Conservation (phyloP, 2,329 filamentous ascomycete genomes). For the Neophaeococcomyces mojaviensis region DNA sequence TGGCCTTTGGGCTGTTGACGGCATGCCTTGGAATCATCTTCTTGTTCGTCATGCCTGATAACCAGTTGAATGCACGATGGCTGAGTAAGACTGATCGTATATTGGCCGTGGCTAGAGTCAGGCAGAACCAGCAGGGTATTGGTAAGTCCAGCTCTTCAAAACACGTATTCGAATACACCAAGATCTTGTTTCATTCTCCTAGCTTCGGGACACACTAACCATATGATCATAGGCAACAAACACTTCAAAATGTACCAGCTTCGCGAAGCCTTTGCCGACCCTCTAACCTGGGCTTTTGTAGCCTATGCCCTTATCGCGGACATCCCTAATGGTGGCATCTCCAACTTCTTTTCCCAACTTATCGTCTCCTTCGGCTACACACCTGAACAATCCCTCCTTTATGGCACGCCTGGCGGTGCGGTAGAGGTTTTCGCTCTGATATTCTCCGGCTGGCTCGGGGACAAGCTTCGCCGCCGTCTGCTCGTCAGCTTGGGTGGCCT, state of each 20-base stretch:
- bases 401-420: constrained; percentile 58
- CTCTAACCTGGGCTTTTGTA: constrained; percentile 54
- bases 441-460: constrained; percentile 49
- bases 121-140: constrained; percentile 68
- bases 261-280: constrained; percentile 50
- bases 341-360: constrained; percentile 55
- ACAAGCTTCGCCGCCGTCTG: constrained; percentile 50
- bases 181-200: too few relatives aligned
- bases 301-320: constrained; percentile 50
- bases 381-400: constrained; percentile 53
- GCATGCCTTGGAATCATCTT: constrained; percentile 42
- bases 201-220: too few relatives aligned
- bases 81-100: constrained; percentile 59
- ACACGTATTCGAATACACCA: too few relatives aligned
- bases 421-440: constrained; percentile 56
- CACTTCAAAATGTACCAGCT: constrained; percentile 63
- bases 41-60: constrained; percentile 50
- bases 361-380: constrained; percentile 60
- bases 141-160: too few relatives aligned
- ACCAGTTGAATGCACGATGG: constrained; percentile 54
- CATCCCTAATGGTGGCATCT: constrained; percentile 53
- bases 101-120: constrained; percentile 62
- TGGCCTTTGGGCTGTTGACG: constrained; percentile 48
- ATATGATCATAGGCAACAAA: constrained; percentile 45
- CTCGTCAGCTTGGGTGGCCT: constrained; percentile 48